Conservation (phyloP, 1,284 basidiomycete genomes). For the Mycena citricolor region DNA sequence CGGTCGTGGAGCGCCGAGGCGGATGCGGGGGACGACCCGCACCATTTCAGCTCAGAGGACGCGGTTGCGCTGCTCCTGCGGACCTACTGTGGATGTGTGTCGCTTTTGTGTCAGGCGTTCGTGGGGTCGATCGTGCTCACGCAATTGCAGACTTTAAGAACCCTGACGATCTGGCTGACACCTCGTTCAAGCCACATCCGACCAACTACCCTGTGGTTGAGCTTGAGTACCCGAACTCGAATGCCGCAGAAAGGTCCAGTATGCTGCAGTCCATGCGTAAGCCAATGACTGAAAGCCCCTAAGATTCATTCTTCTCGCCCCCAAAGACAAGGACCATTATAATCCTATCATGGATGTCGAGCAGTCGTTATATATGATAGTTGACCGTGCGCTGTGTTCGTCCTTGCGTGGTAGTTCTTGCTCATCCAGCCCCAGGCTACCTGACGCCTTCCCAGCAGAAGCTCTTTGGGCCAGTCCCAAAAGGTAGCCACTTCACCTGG, state of each 20-base stretch:
- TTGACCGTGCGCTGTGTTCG: constrained; percentile 51
- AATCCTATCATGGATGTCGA: constrained; percentile 75
- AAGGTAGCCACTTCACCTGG: constrained; percentile 40
- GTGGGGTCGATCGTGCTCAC: constrained; percentile 5
- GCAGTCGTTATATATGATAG: constrained; percentile 61
- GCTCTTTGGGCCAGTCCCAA: constrained; percentile 65
- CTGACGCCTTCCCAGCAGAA: constrained; percentile 61
- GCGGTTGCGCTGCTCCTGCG: constrained; percentile 60
- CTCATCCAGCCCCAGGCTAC: constrained; percentile 49
- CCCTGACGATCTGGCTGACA: constrained; percentile 55
- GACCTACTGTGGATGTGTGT: constrained; percentile 66
- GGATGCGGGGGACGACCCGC: constrained; percentile 49
- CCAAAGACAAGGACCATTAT: constrained; percentile 79
- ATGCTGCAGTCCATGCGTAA: too few species aligned
- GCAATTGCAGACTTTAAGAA: constrained; percentile 59
- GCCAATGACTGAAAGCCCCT: not conserved
- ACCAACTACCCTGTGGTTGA: constrained; percentile 57
- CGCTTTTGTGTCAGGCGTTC: not conserved
- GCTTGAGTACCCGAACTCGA: constrained; percentile 70
- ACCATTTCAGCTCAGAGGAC: constrained; percentile 57
- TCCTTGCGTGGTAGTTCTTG: constrained; percentile 6
- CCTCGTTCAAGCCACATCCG: constrained; percentile 58
- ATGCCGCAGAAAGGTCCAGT: constrained; percentile 60
- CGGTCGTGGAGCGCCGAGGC: constrained; percentile 51
- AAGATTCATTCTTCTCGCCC: constrained; percentile 70